Conservation (phyloP, 352 stramenopile genomes). For the Globisporangium nagaii region DNA sequence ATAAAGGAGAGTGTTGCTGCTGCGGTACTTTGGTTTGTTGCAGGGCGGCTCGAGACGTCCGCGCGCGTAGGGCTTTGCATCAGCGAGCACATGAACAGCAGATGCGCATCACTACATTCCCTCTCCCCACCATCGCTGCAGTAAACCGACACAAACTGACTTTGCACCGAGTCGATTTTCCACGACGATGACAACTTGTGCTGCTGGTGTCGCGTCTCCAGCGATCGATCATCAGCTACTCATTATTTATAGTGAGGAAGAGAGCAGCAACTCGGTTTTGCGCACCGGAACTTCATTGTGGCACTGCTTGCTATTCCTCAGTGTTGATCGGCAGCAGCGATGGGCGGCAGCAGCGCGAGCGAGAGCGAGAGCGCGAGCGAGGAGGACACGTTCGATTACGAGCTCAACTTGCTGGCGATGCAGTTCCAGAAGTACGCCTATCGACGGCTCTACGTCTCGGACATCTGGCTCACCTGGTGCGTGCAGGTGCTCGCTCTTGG, state of each 20-base stretch:
- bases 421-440: constrained; percentile 51
- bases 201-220: no score
- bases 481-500: not conserved
- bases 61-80: not conserved
- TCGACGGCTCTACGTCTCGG: constrained; percentile 21
- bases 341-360: not conserved
- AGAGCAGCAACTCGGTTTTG: no score
- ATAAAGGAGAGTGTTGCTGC: not conserved
- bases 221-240: no score
- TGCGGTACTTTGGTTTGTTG: not conserved
- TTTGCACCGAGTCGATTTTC: no score
- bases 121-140: no score
- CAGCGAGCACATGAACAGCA: not conserved
- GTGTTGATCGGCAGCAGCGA: not conserved
- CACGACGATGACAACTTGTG: no score
- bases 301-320: not conserved
- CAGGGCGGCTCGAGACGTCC: constrained; percentile 2
- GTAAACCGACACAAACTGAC: no score
- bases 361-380: not conserved
- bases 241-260: no score
- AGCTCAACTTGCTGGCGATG: constrained; percentile 44
- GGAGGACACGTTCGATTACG: constrained; percentile 22
- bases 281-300: no score
- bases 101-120: no score
- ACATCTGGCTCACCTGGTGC: constrained; percentile 50